phyloP scores from a whole-genome alignment of 2,329 filamentous ascomycete genomes.

The Leptographium procerum region DNA sequence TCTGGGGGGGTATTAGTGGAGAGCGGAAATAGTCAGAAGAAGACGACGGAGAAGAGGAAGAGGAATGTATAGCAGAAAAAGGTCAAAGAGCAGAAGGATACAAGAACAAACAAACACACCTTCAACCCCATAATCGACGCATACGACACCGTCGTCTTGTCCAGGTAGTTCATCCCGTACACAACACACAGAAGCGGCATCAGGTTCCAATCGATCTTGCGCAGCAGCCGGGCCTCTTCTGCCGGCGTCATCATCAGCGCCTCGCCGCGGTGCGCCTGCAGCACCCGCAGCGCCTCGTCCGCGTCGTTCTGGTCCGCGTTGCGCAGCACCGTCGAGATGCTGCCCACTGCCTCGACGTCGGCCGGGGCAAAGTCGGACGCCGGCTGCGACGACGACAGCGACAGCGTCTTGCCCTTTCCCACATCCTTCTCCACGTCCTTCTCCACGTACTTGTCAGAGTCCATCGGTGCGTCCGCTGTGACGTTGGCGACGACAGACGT shows the following conservation, averaged over 20 bases:
- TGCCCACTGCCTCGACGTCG: background rate
- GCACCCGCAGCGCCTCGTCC: constrained; percentile 30
- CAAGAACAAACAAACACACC: constrained; percentile 4
- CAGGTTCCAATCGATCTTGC: constrained; percentile 34
- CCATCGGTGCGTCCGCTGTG: no score
- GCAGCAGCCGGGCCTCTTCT: constrained; percentile 26
- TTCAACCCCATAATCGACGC: constrained; percentile 42
- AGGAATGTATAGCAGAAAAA: background rate
- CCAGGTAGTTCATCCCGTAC: constrained; percentile 47
- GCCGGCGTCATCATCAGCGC: constrained; percentile 25
- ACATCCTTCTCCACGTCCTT: background rate
- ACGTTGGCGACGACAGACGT: background rate
- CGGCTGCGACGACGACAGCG: background rate
- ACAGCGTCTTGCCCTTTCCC: background rate
- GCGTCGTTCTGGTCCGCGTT: constrained; percentile 28
- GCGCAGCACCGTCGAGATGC: constrained; percentile 12
- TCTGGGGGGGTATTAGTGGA: constrained; percentile 8
- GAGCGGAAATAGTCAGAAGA: background rate
- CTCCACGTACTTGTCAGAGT: background rate
- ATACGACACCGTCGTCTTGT: constrained; percentile 31
- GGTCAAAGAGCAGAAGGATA: background rate
- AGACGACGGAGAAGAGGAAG: background rate
- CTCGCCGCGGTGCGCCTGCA: constrained; percentile 23
- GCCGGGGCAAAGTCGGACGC: no score
- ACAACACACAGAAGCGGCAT: constrained; percentile 44